Percentiles rank a stretch among this genome's conserved stretches.
Conservation (phyloP, 495 filamentous ascomycete species). For the Hypomontagnella monticulosa region DNA sequence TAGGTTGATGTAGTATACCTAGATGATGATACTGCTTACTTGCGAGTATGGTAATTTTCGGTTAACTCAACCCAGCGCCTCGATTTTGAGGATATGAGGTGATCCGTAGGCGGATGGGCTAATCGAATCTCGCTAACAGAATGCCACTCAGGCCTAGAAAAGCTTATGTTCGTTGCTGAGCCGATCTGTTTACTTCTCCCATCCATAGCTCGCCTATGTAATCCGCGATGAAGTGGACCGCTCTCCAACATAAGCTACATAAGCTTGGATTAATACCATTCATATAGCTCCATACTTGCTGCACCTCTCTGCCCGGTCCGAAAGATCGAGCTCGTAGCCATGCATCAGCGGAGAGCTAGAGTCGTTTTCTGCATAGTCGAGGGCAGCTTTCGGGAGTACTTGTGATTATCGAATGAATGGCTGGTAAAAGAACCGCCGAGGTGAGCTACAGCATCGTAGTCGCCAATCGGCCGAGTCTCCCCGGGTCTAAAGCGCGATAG, state of each 20-base stretch:
- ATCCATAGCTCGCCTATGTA: too few species aligned
- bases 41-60: too few species aligned
- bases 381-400: not conserved
- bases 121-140: too few species aligned
- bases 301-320: conserved; percentile 18
- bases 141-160: too few species aligned
- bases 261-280: not conserved
- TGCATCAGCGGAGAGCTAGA: conserved; percentile 8
- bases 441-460: not conserved
- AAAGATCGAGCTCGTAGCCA: conserved; percentile 3
- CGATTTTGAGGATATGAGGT: too few species aligned
- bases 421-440: conserved; percentile 8
- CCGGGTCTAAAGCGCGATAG: conserved; percentile 13
- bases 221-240: too few species aligned
- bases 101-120: too few species aligned
- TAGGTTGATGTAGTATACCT: too few species aligned
- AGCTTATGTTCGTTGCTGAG: too few species aligned
- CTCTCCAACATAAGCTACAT: not conserved
- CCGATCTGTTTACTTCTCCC: too few species aligned
- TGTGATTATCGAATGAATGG: not conserved
- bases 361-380: conserved; percentile 3
- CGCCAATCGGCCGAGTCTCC: conserved; percentile 21
- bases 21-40: too few species aligned
- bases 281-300: conserved; percentile 2
- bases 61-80: too few species aligned